Conservation (phyloP, 192 early-diverging fungal species). For the Blastocladiella britannica region DNA sequence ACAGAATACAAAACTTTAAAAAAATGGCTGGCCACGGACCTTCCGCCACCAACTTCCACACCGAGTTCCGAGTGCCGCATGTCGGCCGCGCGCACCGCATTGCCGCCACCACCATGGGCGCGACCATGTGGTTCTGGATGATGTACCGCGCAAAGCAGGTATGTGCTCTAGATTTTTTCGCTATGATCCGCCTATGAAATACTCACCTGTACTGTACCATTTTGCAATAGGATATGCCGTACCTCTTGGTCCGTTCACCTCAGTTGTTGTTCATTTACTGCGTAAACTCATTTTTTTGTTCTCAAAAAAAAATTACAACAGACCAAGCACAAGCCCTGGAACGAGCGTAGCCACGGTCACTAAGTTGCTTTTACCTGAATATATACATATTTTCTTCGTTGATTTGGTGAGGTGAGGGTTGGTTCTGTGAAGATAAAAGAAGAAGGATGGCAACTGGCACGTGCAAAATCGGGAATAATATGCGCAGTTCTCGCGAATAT, state of each 20-base stretch:
- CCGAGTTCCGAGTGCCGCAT: conserved; percentile 24
- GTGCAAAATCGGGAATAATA: no score
- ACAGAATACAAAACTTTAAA: no score
- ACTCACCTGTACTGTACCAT: neutral
- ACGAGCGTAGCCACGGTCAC: neutral
- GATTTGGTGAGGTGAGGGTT: no score
- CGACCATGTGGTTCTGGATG: conserved; percentile 65
- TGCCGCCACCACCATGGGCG: conserved; percentile 39
- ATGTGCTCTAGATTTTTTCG: neutral
- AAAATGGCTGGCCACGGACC: neutral
- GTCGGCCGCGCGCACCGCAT: conserved; percentile 27
- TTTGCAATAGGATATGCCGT: neutral
- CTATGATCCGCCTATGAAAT: neutral
- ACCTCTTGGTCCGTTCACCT: no score
- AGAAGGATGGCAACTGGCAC: no score
- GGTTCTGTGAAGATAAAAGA: no score
- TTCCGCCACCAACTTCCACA: neutral
- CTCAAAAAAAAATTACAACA: no score
- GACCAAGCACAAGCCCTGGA: neutral
- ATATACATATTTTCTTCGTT: no score
- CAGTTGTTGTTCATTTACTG: no score
- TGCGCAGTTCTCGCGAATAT: no score
- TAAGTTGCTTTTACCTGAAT: no score
- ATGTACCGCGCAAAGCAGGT: conserved; percentile 60
- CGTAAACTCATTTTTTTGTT: no score